phyloP scores from a whole-genome alignment of 495 filamentous ascomycete species.

The Lasiosphaeriaceae sp. region DNA sequence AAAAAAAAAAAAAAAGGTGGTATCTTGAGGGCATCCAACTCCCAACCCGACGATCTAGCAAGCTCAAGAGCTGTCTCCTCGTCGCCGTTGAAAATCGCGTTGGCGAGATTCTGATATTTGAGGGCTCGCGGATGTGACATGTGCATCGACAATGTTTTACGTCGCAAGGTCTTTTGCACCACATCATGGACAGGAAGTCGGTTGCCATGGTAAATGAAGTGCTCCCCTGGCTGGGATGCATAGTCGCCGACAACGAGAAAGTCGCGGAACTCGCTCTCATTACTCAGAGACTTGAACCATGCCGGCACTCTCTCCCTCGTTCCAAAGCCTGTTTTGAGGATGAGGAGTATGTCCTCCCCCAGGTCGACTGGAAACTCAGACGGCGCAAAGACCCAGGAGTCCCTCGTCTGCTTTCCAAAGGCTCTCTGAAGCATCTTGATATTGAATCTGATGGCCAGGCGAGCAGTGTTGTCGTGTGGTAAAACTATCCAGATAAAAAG shows the following conservation, averaged over 20 bases:
- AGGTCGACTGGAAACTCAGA: constrained; percentile 24
- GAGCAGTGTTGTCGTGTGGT: constrained; percentile 21
- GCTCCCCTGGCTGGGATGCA: constrained; percentile 5
- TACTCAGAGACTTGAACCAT: constrained; percentile 34
- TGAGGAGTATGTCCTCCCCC: constrained; percentile 33
- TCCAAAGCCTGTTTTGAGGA: constrained; percentile 47
- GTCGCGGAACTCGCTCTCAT: constrained; percentile 24
- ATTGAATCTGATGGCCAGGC: constrained; percentile 21
- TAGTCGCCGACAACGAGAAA: constrained; percentile 42
- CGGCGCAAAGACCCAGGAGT: constrained; percentile 18
- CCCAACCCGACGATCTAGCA: constrained; percentile 41
- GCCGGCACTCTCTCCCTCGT: constrained; percentile 32
- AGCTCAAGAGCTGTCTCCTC: constrained; percentile 29
- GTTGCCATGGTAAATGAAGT: constrained; percentile 23
- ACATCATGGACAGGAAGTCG: constrained; percentile 31
- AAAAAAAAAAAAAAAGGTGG: not conserved
- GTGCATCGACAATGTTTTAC: constrained; percentile 1
- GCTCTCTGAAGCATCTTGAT: constrained; percentile 4
- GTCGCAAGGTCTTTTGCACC: constrained; percentile 29
- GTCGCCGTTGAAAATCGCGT: constrained; percentile 34
- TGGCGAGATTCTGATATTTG: constrained; percentile 34
- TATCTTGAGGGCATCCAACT: constrained; percentile 48
- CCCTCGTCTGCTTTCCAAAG: not conserved
- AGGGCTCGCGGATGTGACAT: constrained; percentile 24
- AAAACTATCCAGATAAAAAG: constrained; percentile 16